Evolutionary conservation across 257 asterid genomes (phyloP).

Genomic region (Nicotiana noctiflora): DNA sequence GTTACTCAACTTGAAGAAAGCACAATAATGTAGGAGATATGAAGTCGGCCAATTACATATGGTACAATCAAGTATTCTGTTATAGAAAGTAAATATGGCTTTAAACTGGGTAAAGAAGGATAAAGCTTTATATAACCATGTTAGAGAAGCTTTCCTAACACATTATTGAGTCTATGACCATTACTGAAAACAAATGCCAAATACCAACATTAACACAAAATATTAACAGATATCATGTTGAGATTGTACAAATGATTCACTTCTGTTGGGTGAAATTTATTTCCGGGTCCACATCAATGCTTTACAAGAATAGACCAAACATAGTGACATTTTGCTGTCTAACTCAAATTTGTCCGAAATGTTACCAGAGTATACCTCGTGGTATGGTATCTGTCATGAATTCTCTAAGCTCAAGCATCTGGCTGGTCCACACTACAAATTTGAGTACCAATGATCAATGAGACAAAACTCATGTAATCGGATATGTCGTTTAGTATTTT

Average conservation of each 20-base stretch:
- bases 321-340: background rate
- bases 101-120: background rate
- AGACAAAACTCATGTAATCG: background rate
- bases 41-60: background rate
- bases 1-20: background rate
- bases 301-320: background rate
- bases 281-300: background rate
- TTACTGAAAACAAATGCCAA: background rate
- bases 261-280: background rate
- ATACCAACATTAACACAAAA: background rate
- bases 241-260: background rate
- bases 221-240: background rate
- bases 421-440: background rate
- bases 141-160: background rate
- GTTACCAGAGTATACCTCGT: background rate
- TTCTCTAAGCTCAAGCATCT: background rate
- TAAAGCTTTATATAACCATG: background rate
- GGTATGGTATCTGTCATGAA: background rate
- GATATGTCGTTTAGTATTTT: background rate
- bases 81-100: slow-evolving; percentile 3
- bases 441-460: background rate
- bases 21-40: background rate
- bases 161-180: background rate
- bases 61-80: background rate
- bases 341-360: background rate